Evolutionary conservation across 23 red algal species (phyloP).

Genomic region (Agarophyton chilense): DNA sequence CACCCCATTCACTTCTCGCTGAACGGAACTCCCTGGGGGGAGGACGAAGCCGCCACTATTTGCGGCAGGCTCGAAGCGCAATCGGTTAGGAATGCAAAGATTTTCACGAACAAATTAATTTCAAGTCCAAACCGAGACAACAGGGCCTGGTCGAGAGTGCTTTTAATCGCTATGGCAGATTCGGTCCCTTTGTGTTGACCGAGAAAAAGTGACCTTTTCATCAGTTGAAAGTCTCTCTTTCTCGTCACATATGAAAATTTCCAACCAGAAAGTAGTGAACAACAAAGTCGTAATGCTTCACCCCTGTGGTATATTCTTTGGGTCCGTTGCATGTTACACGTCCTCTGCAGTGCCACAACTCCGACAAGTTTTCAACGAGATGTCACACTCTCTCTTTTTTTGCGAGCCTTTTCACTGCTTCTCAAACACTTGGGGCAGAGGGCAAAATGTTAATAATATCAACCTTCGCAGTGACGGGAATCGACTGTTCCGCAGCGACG

Average conservation of each 20-base stretch:
- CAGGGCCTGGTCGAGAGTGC: slow-evolving; percentile 13
- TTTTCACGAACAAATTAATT: slow-evolving; percentile 22
- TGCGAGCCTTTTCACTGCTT: no score
- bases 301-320: slow-evolving; percentile 3
- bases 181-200: not conserved
- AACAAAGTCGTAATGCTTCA: slow-evolving; percentile 46
- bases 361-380: no score
- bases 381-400: no score
- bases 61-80: slow-evolving; percentile 16
- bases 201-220: not conserved
- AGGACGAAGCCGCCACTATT: slow-evolving; percentile 5
- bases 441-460: no score
- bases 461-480: no score
- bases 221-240: not conserved
- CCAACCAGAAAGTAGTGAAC: not conserved
- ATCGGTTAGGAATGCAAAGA: slow-evolving; percentile 41
- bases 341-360: no score
- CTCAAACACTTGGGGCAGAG: no score
- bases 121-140: not conserved
- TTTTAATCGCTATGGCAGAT: not conserved
- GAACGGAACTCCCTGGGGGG: not conserved
- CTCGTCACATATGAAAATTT: not conserved
- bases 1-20: slow-evolving; percentile 21
- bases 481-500: no score
- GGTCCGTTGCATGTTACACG: slow-evolving; percentile 13